Evolutionary conservation across 805 yeast species (phyloP), one percentile per base, ranked within the genome.

Genomic region (Candida yuanshanica): DNA sequence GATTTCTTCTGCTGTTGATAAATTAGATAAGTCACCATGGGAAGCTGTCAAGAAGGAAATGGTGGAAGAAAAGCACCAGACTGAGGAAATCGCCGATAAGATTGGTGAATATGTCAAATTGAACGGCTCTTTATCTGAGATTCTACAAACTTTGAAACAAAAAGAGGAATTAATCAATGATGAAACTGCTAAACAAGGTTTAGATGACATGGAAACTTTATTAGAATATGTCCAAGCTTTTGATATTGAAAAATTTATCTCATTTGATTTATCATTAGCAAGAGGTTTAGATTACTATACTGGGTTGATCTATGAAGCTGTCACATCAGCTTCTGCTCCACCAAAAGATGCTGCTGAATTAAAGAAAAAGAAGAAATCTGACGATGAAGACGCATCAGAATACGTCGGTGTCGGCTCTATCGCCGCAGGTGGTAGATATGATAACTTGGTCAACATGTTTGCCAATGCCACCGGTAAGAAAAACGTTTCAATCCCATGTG

Each of bases 381-480:
- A 75, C 14, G 91, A 77, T 39, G 96, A 88, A 51, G 97, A 93
- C 64, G 96, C 96, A 43, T 85, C 95, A 39, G 97, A 87, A 49
- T 88, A 85, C 54, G 98, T 93, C 41, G 99, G 99, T 53, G 96
- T 91, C 33, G 99, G 99, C 26, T 93, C 99, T 6, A 89, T 93
- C 57, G 96, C 96, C 38, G 99, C 96, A 37, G 99, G 99, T 68
- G 99, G 99, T 50, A 86, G 99, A 65, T 93, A 93, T 65, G 99
- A 93, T 64, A 83, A 84, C 56, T 76, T 93, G 46, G 98, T 93
- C 29, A 96, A 96, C 52, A 93, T 93, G 99, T 93, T 93, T 62
- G 76, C 88, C 39, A 74, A 75, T 46, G 81, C 95, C 33, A 81
- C 81, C 51, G 89, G 93, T 52, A 87, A 86, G 65, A 83, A 83